These are phyloP conservation scores for Tephrocybe rancida DNA, from an alignment of 768 basidiomycete genomes.

Conservation along the genomic window DNA sequence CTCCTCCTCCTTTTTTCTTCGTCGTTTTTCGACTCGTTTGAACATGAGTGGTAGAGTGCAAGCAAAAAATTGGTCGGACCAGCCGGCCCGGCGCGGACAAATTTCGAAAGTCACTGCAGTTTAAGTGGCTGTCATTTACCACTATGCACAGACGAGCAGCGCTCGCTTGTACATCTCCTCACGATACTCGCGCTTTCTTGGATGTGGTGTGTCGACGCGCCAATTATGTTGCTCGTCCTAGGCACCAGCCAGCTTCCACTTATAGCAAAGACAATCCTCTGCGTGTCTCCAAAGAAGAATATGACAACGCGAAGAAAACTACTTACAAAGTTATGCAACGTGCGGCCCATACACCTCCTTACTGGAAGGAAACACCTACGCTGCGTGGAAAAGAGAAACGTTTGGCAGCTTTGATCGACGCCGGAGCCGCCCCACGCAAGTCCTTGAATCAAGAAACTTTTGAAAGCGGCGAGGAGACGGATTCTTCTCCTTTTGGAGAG, in stretches of 20 bases:
- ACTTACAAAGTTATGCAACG: slow-evolving; percentile 36
- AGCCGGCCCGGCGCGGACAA: slow-evolving; percentile 20
- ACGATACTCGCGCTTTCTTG: background rate
- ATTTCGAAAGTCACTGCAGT: background rate
- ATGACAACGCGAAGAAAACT: slow-evolving; percentile 16
- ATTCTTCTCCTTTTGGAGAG: background rate
- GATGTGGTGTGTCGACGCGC: background rate
- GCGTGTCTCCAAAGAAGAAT: slow-evolving; percentile 8
- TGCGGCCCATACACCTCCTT: slow-evolving; percentile 26
- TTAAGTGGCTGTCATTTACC: background rate
- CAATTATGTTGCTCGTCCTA: background rate
- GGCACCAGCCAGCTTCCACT: background rate
- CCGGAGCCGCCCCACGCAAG: slow-evolving; percentile 7
- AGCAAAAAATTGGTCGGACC: slow-evolving; percentile 5
- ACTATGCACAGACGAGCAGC: slow-evolving; percentile 14
- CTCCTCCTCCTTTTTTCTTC: slow-evolving; percentile 60
- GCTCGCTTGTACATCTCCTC: slow-evolving; percentile 6
- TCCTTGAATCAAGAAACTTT: slow-evolving; percentile 20
- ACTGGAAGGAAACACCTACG: slow-evolving; percentile 38
- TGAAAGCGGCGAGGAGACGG: slow-evolving; percentile 4
- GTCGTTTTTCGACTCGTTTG: slow-evolving; percentile 75
- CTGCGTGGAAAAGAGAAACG: slow-evolving; percentile 42
- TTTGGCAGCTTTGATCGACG: slow-evolving; percentile 20
- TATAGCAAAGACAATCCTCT: background rate
- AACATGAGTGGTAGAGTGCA: slow-evolving; percentile 50